phyloP scores from a whole-genome alignment of 306 rosid species.

The Trifolium repens region DNA sequence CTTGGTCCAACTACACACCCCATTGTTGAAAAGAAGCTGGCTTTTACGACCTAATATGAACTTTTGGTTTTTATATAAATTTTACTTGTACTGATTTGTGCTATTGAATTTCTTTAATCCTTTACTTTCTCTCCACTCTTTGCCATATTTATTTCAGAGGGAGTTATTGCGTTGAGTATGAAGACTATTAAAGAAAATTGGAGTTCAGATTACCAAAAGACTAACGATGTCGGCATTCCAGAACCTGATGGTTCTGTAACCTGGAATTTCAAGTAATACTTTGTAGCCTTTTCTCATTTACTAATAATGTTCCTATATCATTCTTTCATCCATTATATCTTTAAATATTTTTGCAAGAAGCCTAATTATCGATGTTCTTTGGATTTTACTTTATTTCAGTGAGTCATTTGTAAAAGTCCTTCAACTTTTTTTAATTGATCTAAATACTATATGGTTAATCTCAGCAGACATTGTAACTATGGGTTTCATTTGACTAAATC shows the following conservation, averaged over 20 bases:
- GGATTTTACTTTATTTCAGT: slow-evolving; percentile 12
- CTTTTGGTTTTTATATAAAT: not conserved
- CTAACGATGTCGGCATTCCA: slow-evolving; percentile 84
- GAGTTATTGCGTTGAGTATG: slow-evolving; percentile 81
- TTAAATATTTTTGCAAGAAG: not conserved
- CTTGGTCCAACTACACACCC: not conserved
- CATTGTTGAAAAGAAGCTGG: not conserved
- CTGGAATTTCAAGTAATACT: slow-evolving; percentile 89
- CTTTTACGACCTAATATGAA: not conserved
- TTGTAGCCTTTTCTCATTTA: slow-evolving; percentile 16
- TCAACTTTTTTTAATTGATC: not conserved
- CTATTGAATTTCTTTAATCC: slow-evolving; percentile 33
- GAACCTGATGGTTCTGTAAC: slow-evolving; percentile 63
- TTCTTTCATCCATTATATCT: slow-evolving; percentile 23
- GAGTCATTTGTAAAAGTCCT: slow-evolving; percentile 27
- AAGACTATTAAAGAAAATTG: slow-evolving; percentile 74
- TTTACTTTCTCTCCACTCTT: slow-evolving; percentile 18
- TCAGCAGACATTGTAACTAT: slow-evolving; percentile 22
- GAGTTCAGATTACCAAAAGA: slow-evolving; percentile 83
- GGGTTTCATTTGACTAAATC: too few species aligned
- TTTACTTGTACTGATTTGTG: slow-evolving; percentile 14
- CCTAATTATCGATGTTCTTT: slow-evolving; percentile 17
- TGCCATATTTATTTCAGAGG: slow-evolving; percentile 59
- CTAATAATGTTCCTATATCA: slow-evolving; percentile 8
- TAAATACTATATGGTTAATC: slow-evolving; percentile 6